Conservation (phyloP, 2,329 filamentous ascomycete species). For the Trichoderma guizhouense region DNA sequence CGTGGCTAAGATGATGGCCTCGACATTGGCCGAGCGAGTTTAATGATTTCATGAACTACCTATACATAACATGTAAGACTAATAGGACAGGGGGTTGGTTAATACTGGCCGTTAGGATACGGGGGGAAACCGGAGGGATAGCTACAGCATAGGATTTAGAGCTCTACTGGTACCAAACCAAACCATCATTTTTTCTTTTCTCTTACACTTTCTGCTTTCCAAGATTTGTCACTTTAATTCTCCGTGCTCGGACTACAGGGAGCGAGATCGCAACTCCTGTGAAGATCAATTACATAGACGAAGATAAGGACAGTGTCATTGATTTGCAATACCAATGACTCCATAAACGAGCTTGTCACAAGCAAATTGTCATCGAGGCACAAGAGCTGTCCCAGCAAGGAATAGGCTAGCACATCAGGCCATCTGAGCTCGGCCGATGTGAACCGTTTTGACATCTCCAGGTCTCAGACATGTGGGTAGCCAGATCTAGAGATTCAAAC, state of each 20-base stretch:
- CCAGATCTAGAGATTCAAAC: not conserved
- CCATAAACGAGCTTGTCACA: not conserved
- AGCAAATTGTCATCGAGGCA: not conserved
- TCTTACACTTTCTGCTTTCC: not conserved
- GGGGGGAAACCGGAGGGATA: not conserved
- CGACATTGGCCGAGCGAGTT: not conserved
- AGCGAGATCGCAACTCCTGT: not conserved
- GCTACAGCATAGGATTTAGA: not conserved
- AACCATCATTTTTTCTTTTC: not conserved
- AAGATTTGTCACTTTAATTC: too few relatives aligned
- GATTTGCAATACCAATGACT: not conserved
- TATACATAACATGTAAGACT: constrained; percentile 4
- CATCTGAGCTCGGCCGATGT: not conserved
- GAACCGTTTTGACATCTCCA: not conserved
- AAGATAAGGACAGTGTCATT: not conserved
- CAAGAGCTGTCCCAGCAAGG: not conserved
- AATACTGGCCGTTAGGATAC: not conserved
- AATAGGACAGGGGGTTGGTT: not conserved
- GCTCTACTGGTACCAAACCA: not conserved
- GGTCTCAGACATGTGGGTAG: not conserved
- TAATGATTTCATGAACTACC: constrained; percentile 4
- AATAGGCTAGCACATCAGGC: not conserved
- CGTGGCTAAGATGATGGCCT: not conserved
- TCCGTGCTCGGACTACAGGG: not conserved
- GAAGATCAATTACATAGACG: not conserved